phyloP scores from a whole-genome alignment of 306 rosid species.

The Delonix regia region DNA sequence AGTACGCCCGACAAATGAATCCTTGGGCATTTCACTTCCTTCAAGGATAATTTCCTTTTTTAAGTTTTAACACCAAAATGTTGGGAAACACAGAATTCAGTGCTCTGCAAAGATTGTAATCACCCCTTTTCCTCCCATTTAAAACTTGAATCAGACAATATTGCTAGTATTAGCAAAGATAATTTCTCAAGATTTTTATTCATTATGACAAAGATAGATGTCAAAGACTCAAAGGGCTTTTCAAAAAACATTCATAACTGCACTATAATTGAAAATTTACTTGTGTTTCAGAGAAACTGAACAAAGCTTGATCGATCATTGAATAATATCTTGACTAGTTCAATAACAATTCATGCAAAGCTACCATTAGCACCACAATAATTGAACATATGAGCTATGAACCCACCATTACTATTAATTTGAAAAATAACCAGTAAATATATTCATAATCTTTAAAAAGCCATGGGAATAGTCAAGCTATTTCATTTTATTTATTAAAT shows the following conservation, averaged over 20 bases:
- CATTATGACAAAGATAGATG: neutral
- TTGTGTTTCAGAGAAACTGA: neutral
- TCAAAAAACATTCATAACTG: neutral
- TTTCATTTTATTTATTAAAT: neutral
- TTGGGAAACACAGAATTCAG: neutral
- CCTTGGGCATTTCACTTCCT: neutral
- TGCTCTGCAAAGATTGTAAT: neutral
- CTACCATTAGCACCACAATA: neutral
- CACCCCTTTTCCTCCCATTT: neutral
- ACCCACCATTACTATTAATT: neutral
- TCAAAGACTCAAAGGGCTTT: neutral
- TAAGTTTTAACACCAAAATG: neutral
- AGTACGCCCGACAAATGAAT: neutral
- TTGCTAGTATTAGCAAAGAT: neutral
- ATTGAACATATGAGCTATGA: neutral
- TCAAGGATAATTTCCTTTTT: neutral
- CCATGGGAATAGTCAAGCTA: neutral
- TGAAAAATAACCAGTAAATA: neutral
- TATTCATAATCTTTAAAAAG: neutral
- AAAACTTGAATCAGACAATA: neutral
- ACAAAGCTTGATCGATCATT: neutral
- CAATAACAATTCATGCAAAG: neutral
- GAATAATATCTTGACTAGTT: neutral
- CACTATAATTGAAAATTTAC: neutral
- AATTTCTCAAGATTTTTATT: neutral